Base-by-base conservation (phyloP, 2,329 filamentous ascomycete genomes). In the Fusarium zealandicum region DNA sequence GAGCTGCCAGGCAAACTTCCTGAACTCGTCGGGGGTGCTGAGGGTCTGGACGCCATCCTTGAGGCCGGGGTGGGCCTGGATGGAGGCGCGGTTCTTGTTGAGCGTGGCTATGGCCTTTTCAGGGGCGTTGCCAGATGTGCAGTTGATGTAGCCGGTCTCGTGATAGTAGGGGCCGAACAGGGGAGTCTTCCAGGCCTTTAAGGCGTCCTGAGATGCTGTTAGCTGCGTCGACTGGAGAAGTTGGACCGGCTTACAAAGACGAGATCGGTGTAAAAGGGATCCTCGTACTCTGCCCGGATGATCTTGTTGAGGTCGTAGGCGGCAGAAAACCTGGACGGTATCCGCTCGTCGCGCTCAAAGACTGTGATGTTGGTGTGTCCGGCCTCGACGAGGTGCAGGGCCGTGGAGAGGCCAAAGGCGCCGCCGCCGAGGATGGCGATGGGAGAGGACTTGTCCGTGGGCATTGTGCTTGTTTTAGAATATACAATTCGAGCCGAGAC, bases 251-350 rank as follows among this genome's bases (percentile, higher is more conserved):
- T 28, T 51, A 57, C 51, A n/a, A 54, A 13, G n/a, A 40, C 33
- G 8, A 54, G 30, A 12, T 54, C 33, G 3, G 45, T 57, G 27
- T 47, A 54, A 17, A 57, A 57, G 5, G 16, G 31, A 16, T 54
- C 51, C 13, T 57, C 45, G 37, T 57, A 54, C 41, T 58, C 55
- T 20, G 55, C 46, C 5, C 47, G 38, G 27, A 57, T 47, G 38
- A 57, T 54, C 37, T 57, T 57, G 41, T 54, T 57, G 3, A 57
- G 31, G 6, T 57, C 45, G 18, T 49, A 45, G 2, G 54, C 54
- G 7, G 41, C 50, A 22, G 54, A 57, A 32, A 50, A 54, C 27
- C 30, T 41, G 2, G 54, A 54, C 1, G 45, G 54, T 47, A 57
- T 47, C 30, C 28, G 30, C 33, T 54, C 39, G 10, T 44, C 47